Evolutionary conservation across 148 eudicot species (phyloP).

Genomic region (Bassia scoparia): DNA sequence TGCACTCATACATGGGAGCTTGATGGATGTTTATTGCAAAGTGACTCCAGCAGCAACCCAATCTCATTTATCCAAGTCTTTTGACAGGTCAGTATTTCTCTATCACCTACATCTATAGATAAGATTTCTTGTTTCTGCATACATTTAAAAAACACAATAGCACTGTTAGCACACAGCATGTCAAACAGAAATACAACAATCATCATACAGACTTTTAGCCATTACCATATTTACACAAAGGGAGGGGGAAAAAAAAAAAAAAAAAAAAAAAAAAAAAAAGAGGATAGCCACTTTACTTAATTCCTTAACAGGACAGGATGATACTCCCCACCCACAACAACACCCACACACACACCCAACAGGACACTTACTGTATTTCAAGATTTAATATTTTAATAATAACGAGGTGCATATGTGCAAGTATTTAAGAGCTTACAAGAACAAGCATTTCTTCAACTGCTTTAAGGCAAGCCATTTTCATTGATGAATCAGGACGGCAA

Average conservation of each 20-base stretch:
- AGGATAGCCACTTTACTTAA: too few relatives aligned
- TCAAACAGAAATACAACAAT: not conserved
- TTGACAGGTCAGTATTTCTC: slow-evolving; percentile 44
- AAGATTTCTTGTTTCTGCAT: slow-evolving; percentile 48
- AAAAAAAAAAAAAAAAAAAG: too few relatives aligned
- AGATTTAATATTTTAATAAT: not conserved
- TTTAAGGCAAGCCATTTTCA: slow-evolving; percentile 72
- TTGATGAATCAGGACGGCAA: slow-evolving; percentile 55
- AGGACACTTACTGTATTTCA: not conserved
- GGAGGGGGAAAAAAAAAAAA: too few relatives aligned
- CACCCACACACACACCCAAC: not conserved
- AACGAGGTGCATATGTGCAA: not conserved
- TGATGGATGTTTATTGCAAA: slow-evolving; percentile 54
- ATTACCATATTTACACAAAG: too few relatives aligned
- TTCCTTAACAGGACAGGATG: too few relatives aligned
- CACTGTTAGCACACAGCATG: not conserved
- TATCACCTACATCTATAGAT: slow-evolving; percentile 40
- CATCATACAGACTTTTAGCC: not conserved
- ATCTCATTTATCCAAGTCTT: slow-evolving; percentile 68
- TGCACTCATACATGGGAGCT: slow-evolving; percentile 47
- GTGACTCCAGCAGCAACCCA: slow-evolving; percentile 49
- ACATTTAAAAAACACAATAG: slow-evolving; percentile 4
- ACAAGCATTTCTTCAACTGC: slow-evolving; percentile 75
- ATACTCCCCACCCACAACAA: not conserved
- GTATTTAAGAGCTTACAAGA: slow-evolving; percentile 53